These are phyloP conservation scores for bread wheat (Triticum aestivum) DNA, from an alignment of 176 grass and related monocot species.

Conservation along the genomic window IWGSC_CS_RefSeq_v2.1 NC_057809.1:86366305-86366804, in stretches of 20 bases:
- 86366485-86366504: neutral
- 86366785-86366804: neutral
- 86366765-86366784: neutral
- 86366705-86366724: constrained; percentile 7
- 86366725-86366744: constrained; percentile 7
- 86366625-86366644: neutral
- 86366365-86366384: neutral
- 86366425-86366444: neutral
- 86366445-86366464: neutral
- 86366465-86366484: neutral
- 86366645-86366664: neutral
- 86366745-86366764: constrained; percentile 3
- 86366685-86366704: neutral
- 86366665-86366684: neutral
- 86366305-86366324: neutral
- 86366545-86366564: constrained; percentile 1
- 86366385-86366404: constrained; percentile 5
- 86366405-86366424: neutral
- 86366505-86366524: neutral
- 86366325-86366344: neutral
- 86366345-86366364: neutral
- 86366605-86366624: neutral
- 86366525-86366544: neutral
- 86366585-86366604: neutral
- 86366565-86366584: neutral